phyloP scores from a whole-genome alignment of 805 yeast species.

The Candida maris region DNA sequence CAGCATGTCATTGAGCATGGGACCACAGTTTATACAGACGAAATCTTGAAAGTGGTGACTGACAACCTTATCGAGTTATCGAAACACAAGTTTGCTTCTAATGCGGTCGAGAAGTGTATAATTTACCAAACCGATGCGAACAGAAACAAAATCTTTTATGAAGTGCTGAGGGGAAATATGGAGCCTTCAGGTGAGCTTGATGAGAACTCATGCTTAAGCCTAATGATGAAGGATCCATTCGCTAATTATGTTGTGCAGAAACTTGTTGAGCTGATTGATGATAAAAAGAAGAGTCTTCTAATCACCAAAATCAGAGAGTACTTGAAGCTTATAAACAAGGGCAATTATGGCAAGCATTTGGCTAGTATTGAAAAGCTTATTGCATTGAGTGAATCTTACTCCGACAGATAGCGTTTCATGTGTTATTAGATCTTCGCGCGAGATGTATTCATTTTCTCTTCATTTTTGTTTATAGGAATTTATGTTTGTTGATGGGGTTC shows the following conservation, averaged over 20 bases:
- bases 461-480: no score
- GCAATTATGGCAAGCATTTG: slow-evolving; percentile 74
- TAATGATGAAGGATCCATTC: slow-evolving; percentile 97
- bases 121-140: slow-evolving; percentile 65
- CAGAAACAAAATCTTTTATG: slow-evolving; percentile 58
- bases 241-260: slow-evolving; percentile 98
- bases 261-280: slow-evolving; percentile 76
- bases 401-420: background rate
- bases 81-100: slow-evolving; percentile 96
- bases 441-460: no score
- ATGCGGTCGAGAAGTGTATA: slow-evolving; percentile 94
- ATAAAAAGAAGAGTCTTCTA: slow-evolving; percentile 62
- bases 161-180: slow-evolving; percentile 56
- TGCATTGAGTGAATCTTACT: slow-evolving; percentile 45
- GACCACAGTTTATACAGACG: slow-evolving; percentile 49
- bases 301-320: slow-evolving; percentile 77
- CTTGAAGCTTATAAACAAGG: slow-evolving; percentile 66
- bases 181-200: slow-evolving; percentile 41
- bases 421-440: background rate
- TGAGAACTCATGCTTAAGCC: slow-evolving; percentile 68
- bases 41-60: slow-evolving; percentile 63
- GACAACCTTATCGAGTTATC: slow-evolving; percentile 67
- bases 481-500: no score
- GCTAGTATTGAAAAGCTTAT: slow-evolving; percentile 77
- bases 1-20: slow-evolving; percentile 92